Conservation (phyloP, 2,329 filamentous ascomycete genomes). For the Colletotrichum aenigma region DNA sequence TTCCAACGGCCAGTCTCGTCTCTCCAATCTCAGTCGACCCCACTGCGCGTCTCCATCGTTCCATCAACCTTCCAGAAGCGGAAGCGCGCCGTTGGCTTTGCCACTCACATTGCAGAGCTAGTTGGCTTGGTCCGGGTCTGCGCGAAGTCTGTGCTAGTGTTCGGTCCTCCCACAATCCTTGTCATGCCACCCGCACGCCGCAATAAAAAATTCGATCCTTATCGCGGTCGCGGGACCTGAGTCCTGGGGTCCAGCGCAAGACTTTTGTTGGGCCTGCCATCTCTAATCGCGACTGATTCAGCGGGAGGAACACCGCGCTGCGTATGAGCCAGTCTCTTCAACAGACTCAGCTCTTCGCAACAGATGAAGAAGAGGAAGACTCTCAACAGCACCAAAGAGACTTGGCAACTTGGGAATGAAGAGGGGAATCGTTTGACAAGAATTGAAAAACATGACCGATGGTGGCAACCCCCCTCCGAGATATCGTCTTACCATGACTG, state of each 20-base stretch:
- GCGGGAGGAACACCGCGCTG: neutral
- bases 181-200: neutral
- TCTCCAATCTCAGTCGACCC: conserved; percentile 11
- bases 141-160: neutral
- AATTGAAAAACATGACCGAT: neutral
- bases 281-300: neutral
- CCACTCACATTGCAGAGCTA: conserved; percentile 13
- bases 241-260: neutral
- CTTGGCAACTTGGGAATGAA: neutral
- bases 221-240: neutral
- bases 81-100: conserved; percentile 24
- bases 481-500: conserved; percentile 1
- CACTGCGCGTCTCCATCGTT: conserved; percentile 17
- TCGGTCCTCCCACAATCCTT: neutral
- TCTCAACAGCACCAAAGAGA: neutral
- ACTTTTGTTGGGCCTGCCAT: neutral
- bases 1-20: conserved; percentile 2
- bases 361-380: neutral
- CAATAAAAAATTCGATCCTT: neutral
- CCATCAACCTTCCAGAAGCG: conserved; percentile 31
- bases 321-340: neutral
- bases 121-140: conserved; percentile 5
- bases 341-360: neutral
- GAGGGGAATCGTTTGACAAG: neutral
- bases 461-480: neutral